Evolutionary conservation across 805 yeast species (phyloP), one percentile per base, ranked within the genome.

Genomic region (Debaryomyces maramus): DNA sequence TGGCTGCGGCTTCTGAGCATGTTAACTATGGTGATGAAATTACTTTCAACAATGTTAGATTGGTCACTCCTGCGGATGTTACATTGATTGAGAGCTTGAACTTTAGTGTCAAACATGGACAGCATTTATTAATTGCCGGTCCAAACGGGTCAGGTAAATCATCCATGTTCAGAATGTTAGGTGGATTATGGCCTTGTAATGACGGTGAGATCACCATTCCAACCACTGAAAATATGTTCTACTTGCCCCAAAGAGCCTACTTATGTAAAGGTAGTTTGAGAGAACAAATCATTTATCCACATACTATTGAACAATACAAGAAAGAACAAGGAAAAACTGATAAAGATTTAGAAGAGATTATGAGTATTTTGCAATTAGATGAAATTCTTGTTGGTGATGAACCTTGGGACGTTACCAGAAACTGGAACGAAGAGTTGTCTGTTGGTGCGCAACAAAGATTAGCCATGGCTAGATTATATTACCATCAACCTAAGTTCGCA

Each of bases 131-230:
- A 38, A 89, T 90, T 57, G 89, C 91, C 7, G 98, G 98, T 0
- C 97, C 97, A 10, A 90, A 90, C 56, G 98, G 98, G 1, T 86
- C 96, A 47, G 98, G 98, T 19, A 90, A 90, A 64, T 89, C 97
- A 0, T 90, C 97, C 0, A 67, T 90, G 41, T 90, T 90, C 61
- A 77, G 98, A 56, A 78, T 90, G 53, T 73, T 90, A 34, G 97
- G 97, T 40, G 97, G 97, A 0, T 71, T 90, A 49, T 90, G 98
- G 98, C 95, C 93, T 3, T 82, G 89, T 15, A 69, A 75, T 32
- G 61, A 65, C 9, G 83, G 83, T 9, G 58, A 64, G 17, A 73
- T 87, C 28, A 75, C 75, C 5, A 78, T 86, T 19, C 95, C 95
- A 5, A 71, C 72, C 30, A 67, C 77, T 3, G 76, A 77, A 51